Conservation (phyloP, 768 basidiomycete species). For the Lyophyllum semitale region DNA sequence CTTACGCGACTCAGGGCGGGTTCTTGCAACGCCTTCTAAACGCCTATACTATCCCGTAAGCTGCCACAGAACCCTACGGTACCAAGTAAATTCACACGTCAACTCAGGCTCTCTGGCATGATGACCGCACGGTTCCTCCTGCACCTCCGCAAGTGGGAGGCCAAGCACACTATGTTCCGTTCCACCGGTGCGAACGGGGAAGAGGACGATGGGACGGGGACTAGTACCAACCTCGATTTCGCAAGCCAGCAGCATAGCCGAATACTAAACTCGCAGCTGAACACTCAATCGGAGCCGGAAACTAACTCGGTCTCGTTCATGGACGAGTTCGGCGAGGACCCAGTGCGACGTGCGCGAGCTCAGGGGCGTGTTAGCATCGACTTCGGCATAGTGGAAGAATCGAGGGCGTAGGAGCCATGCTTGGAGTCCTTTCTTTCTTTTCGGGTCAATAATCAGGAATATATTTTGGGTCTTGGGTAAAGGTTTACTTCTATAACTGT, state of each 20-base stretch:
- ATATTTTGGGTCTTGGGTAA: background rate
- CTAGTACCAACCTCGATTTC: conserved; percentile 7
- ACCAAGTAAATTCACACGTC: background rate
- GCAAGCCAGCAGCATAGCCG: background rate
- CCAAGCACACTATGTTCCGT: conserved; percentile 6
- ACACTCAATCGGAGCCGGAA: background rate
- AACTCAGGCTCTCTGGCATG: conserved; percentile 17
- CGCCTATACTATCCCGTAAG: conserved; percentile 26
- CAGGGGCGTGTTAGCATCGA: background rate
- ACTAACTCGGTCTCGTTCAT: background rate
- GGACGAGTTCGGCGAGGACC: conserved; percentile 18
- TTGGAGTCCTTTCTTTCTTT: background rate
- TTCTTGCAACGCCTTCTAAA: conserved; percentile 29
- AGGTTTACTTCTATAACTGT: no score
- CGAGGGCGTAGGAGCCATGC: background rate
- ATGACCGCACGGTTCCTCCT: conserved; percentile 19
- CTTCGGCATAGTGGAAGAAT: background rate
- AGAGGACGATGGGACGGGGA: background rate
- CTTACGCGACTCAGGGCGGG: conserved; percentile 17
- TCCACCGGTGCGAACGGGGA: background rate
- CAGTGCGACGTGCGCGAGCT: conserved; percentile 5
- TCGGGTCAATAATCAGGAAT: background rate
- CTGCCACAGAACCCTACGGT: background rate
- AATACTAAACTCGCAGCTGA: background rate
- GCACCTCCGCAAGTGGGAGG: conserved; percentile 16